A percentile compares a stretch with the other conserved stretches of the same genome.
Evolutionary conservation across 805 yeast genomes (phyloP).

Genomic region (Metschnikowia drakensbergensis): DNA sequence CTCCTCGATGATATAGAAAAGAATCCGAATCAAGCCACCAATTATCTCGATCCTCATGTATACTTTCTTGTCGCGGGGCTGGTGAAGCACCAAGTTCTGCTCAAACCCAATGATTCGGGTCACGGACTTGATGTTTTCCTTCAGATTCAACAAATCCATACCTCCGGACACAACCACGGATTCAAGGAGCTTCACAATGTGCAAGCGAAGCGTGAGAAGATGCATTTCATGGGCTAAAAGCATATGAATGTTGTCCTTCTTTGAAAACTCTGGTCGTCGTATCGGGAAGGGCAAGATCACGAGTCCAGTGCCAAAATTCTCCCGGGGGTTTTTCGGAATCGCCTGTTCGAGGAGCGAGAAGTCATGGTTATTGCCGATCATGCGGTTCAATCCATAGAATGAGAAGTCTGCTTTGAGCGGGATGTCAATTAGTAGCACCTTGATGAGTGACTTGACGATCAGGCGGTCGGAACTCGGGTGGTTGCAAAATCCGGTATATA

Average conservation of each 20-base stretch:
- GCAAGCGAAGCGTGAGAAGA: constrained; percentile 39
- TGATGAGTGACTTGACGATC: constrained; percentile 29
- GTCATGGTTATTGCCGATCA: constrained; percentile 49
- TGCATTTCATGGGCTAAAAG: constrained; percentile 42
- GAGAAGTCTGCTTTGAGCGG: constrained; percentile 39
- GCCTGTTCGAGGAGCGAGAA: constrained; percentile 39
- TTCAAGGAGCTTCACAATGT: constrained; percentile 50
- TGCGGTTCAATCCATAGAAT: constrained; percentile 52
- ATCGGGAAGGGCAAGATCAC: constrained; percentile 15
- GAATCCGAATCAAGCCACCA: constrained; percentile 35
- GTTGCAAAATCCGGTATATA: constrained; percentile 6
- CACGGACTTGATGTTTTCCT: constrained; percentile 38
- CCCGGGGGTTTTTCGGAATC: constrained; percentile 27
- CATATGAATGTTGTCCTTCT: constrained; percentile 14
- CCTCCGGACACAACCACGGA: constrained; percentile 31
- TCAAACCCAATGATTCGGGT: constrained; percentile 45
- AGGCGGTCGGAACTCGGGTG: neutral
- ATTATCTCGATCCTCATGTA: constrained; percentile 39
- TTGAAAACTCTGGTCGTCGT: neutral
- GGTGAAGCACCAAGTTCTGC: constrained; percentile 43
- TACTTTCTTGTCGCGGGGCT: constrained; percentile 42
- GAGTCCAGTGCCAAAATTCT: constrained; percentile 4
- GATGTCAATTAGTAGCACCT: constrained; percentile 40
- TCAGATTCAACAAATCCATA: constrained; percentile 29
- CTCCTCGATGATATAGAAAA: constrained; percentile 37